phyloP scores from a whole-genome alignment of 306 rosid species.

The Pueraria montana region DNA sequence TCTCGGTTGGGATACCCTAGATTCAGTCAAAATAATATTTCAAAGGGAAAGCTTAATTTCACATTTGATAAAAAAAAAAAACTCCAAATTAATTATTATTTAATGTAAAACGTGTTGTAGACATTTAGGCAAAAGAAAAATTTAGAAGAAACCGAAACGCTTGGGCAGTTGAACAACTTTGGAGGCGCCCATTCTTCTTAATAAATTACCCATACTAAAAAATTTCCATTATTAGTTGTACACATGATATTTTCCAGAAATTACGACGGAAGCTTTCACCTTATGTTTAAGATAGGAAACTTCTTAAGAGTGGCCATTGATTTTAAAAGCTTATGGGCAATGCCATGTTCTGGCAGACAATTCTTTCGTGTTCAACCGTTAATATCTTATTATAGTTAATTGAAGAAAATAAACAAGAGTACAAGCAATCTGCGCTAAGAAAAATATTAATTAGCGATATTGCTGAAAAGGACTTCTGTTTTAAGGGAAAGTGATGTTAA shows the following conservation, averaged over 20 bases:
- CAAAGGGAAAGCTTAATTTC: no score
- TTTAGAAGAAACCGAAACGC: background rate
- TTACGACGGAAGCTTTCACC: conserved; percentile 38
- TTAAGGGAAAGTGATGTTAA: conserved; percentile 20
- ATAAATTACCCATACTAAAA: background rate
- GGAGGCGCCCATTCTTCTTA: background rate
- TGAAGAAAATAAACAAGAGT: conserved; percentile 47
- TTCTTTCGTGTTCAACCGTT: conserved; percentile 39
- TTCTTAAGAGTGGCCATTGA: conserved; percentile 24
- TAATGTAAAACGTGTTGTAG: background rate
- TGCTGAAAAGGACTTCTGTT: conserved; percentile 48
- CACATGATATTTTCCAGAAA: conserved; percentile 36
- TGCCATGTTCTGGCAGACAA: conserved; percentile 21
- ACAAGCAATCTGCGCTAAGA: conserved; percentile 45
- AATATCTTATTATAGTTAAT: background rate
- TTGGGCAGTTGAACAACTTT: conserved; percentile 11
- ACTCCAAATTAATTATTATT: no score
- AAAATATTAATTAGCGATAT: conserved; percentile 2
- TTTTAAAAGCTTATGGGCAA: conserved; percentile 25
- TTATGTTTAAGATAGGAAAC: background rate
- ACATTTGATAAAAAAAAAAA: no score
- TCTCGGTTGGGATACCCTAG: no score
- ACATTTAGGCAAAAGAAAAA: background rate
- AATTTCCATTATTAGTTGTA: conserved; percentile 1
- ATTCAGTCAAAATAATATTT: no score